A percentile compares a stretch with the other conserved stretches of the same genome.
These are phyloP conservation scores for Russula sp. DNA, from an alignment of 768 basidiomycete species.

Conservation along the genomic window DNA sequence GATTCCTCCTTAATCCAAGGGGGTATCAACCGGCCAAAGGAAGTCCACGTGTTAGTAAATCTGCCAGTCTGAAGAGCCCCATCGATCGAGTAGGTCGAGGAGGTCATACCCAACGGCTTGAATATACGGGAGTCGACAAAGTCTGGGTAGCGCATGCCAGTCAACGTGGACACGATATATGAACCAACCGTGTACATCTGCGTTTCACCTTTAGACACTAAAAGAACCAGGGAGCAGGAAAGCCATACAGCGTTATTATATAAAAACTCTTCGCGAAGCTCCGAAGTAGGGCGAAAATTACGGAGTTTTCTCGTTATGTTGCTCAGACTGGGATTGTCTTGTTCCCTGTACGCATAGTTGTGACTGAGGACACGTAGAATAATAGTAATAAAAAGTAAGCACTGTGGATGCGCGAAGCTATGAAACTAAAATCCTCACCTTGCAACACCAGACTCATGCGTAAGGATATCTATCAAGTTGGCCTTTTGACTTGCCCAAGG, in stretches of 20 bases:
- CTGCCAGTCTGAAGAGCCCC: slow-evolving; percentile 39
- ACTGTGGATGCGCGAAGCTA: background rate
- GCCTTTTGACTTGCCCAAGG: slow-evolving; percentile 41
- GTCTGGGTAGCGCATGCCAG: slow-evolving; percentile 37
- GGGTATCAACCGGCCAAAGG: slow-evolving; percentile 38
- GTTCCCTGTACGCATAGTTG: slow-evolving; percentile 12
- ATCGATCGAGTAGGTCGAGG: slow-evolving; percentile 40
- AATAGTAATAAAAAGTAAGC: background rate
- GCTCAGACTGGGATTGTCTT: background rate
- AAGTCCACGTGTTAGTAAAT: slow-evolving; percentile 38
- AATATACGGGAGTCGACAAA: slow-evolving; percentile 47
- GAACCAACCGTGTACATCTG: slow-evolving; percentile 43
- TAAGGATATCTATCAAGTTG: slow-evolving; percentile 41
- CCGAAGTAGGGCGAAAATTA: slow-evolving; percentile 38
- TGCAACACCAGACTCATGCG: slow-evolving; percentile 44
- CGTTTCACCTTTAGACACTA: background rate
- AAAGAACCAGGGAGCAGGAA: background rate
- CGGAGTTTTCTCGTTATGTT: slow-evolving; percentile 33
- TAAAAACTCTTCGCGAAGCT: slow-evolving; percentile 40
- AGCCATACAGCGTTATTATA: slow-evolving; percentile 42
- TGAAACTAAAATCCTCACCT: slow-evolving; percentile 31
- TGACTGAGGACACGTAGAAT: slow-evolving; percentile 14
- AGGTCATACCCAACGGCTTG: slow-evolving; percentile 41
- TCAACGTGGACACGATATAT: slow-evolving; percentile 39
- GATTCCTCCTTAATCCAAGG: slow-evolving; percentile 35